These are phyloP conservation scores for Leccinum boreale DNA, from an alignment of 768 basidiomycete species.

Conservation along the genomic window DNA sequence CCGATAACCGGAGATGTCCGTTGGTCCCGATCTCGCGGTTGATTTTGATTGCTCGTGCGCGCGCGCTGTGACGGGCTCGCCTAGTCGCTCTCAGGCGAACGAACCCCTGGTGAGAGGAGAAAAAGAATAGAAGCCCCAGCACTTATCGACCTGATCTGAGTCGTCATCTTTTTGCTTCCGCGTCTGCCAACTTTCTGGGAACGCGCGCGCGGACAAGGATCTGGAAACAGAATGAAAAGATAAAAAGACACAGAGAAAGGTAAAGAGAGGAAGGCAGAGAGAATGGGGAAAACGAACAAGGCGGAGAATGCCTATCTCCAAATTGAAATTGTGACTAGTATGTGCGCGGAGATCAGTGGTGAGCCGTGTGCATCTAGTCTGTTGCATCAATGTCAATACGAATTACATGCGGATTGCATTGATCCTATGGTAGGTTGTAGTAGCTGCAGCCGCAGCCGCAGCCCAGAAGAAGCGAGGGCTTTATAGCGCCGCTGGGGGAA, in stretches of 20 bases:
- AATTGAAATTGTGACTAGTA: slow-evolving; percentile 12
- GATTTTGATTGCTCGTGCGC: not conserved
- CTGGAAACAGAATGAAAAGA: not conserved
- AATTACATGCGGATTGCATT: slow-evolving; percentile 4
- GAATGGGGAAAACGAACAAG: not conserved
- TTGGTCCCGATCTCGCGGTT: not conserved
- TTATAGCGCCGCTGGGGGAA: not conserved
- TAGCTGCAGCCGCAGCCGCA: not conserved
- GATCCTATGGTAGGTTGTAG: slow-evolving; percentile 14
- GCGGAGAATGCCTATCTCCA: not conserved
- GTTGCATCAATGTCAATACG: not conserved
- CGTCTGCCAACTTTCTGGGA: not conserved
- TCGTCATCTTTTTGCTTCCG: not conserved
- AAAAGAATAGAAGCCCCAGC: not conserved
- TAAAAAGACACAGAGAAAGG: not conserved
- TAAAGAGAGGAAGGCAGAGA: not conserved
- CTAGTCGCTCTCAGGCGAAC: not conserved
- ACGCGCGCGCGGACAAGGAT: slow-evolving; percentile 7
- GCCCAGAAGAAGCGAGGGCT: not conserved
- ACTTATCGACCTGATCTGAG: slow-evolving; percentile 3
- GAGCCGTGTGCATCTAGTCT: not conserved
- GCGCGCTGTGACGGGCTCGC: not conserved
- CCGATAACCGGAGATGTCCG: not conserved
- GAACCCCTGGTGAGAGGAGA: not conserved
- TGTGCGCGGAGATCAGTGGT: slow-evolving; percentile 12